phyloP scores from a whole-genome alignment of 2,329 filamentous ascomycete species.

The Calonectria hongkongensis region DNA sequence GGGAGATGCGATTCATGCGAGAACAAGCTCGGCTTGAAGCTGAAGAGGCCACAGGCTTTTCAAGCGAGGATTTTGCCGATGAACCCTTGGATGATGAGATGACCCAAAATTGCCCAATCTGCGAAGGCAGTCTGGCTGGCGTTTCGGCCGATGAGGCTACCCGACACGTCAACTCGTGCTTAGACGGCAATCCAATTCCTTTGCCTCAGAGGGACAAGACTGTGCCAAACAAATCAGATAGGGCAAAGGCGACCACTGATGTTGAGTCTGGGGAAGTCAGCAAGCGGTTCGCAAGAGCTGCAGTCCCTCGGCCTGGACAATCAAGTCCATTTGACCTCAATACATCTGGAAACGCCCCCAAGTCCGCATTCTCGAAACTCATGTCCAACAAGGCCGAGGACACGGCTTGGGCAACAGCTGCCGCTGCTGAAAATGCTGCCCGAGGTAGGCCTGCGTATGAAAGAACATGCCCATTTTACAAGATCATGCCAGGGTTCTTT shows the following conservation, averaged over 20 bases:
- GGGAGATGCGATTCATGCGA: constrained; percentile 82
- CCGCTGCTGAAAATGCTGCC: constrained; percentile 84
- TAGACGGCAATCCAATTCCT: constrained; percentile 86
- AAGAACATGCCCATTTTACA: constrained; percentile 97
- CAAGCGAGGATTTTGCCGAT: constrained; percentile 59
- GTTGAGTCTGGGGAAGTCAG: constrained; percentile 64
- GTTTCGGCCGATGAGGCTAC: constrained; percentile 80
- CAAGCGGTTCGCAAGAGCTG: constrained; percentile 80
- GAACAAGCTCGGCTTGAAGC: constrained; percentile 82
- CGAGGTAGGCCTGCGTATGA: constrained; percentile 91
- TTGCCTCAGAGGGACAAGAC: constrained; percentile 61
- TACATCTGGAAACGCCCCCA: constrained; percentile 59
- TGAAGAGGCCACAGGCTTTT: constrained; percentile 69
- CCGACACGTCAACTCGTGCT: constrained; percentile 92
- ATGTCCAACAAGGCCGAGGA: constrained; percentile 96
- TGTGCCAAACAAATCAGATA: constrained; percentile 31
- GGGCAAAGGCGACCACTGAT: constrained; percentile 45
- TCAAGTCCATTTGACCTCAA: constrained; percentile 82
- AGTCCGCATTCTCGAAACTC: constrained; percentile 91
- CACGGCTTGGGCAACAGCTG: constrained; percentile 90
- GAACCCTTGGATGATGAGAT: constrained; percentile 58
- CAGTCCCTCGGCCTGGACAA: constrained; percentile 86
- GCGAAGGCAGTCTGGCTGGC: constrained; percentile 77
- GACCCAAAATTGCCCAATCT: constrained; percentile 82
- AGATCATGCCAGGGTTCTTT: constrained; percentile 93